Conservation (phyloP, 2,329 filamentous ascomycete genomes). For the Penicillium sp. region DNA sequence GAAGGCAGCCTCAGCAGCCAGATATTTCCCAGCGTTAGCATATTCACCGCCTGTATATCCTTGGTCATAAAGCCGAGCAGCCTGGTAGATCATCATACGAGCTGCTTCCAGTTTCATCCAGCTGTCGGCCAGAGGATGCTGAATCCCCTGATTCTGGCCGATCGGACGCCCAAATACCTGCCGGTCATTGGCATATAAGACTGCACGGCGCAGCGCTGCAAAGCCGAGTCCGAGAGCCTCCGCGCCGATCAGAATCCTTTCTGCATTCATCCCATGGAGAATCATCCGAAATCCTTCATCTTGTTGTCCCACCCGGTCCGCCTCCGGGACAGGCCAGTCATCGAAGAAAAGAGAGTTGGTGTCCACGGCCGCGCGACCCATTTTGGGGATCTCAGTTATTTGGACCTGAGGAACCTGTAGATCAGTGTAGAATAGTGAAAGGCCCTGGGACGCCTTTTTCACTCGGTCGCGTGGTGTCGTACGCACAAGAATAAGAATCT, state of each 20-base stretch:
- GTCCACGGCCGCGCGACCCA: slow-evolving; percentile 46
- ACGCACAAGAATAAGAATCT: slow-evolving; percentile 43
- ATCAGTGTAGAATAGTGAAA: slow-evolving; percentile 48
- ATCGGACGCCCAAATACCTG: slow-evolving; percentile 53
- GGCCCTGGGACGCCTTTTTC: slow-evolving; percentile 41
- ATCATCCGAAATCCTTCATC: slow-evolving; percentile 47
- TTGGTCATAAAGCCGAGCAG: slow-evolving; percentile 52
- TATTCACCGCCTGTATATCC: slow-evolving; percentile 52
- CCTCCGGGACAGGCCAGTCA: slow-evolving; percentile 40
- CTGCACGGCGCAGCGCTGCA: slow-evolving; percentile 43
- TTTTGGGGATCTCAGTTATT: slow-evolving; percentile 46
- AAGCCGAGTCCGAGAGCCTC: slow-evolving; percentile 47
- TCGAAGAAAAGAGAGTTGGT: slow-evolving; percentile 47
- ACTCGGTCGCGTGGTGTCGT: slow-evolving; percentile 43
- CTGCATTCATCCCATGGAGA: slow-evolving; percentile 40
- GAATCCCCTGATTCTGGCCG: slow-evolving; percentile 54
- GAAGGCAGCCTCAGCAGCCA: slow-evolving; percentile 58
- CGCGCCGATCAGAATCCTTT: slow-evolving; percentile 37
- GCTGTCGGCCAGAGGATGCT: slow-evolving; percentile 53
- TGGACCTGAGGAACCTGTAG: slow-evolving; percentile 37
- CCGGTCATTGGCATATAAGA: slow-evolving; percentile 48
- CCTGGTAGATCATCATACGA: slow-evolving; percentile 56
- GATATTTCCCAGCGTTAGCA: slow-evolving; percentile 56
- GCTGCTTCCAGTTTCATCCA: slow-evolving; percentile 59
- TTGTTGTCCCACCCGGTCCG: slow-evolving; percentile 43